Evolutionary conservation across 2,329 filamentous ascomycete genomes (phyloP), one percentile per base, ranked within the genome.

Genomic region (Diplodia scrobiculata): DNA sequence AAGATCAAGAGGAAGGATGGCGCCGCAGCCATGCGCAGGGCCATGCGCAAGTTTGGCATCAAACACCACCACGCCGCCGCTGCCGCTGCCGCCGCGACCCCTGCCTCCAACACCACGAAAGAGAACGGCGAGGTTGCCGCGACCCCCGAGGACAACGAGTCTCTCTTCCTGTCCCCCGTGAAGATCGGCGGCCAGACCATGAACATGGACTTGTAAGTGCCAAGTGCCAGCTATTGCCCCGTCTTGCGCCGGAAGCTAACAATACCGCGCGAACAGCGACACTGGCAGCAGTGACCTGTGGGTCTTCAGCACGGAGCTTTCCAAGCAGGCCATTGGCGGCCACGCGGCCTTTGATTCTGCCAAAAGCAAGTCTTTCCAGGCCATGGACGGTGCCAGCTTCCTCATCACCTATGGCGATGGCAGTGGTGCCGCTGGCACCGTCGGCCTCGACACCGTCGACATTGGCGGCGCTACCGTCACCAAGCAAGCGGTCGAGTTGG

Each of bases 111-210:
- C 13, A 52, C 58, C 11, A 64, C 65, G 34, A 81, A 75, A 19
- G 81, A 76, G 38, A 50, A 25, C 11, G 89, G 89, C 55, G 77
- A 83, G 48, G 90, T 91, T 63, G 79, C 84, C 34, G 87, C 88
- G 63, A 87, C 84, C 32, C 86, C 88, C 13, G 85, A 88, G 69
- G 78, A 83, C 52, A 86, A 87, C 70, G 89, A 90, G 72, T 81
- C 85, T 55, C 86, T 91, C 67, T 93, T 91, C 72, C 82, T 93
- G 13, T 84, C 87, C 0, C 87, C 88, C 0, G 86, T 91, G 63
- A 83, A 74, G n/a, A 84, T 92, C 69, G 89, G 89, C 67, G 87
- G 87, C 5, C 89, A 91, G 77, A 84, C 82, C 4, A 72, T 92
- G 66, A 86, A 87, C 72, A 78, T 92, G 74, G 86, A 91, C 74